Evolutionary conservation across 176 grass and related monocot species (phyloP).

Genomic region (Zoysia japonica): DNA sequence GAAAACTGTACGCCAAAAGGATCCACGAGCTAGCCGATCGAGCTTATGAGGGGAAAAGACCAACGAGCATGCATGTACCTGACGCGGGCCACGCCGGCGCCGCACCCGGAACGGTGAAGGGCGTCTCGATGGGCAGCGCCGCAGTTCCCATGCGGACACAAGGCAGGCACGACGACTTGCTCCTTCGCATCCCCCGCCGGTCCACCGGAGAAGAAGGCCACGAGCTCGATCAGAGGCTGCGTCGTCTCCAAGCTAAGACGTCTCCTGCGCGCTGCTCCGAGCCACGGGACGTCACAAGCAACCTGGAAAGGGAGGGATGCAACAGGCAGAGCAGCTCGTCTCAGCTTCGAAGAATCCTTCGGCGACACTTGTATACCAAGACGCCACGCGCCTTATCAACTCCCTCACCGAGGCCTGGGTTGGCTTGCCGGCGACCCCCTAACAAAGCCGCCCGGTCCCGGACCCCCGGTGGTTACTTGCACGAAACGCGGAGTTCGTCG

Average conservation of each 20-base stretch:
- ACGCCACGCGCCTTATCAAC: background rate
- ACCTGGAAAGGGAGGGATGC: too few species aligned
- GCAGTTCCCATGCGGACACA: constrained; percentile 36
- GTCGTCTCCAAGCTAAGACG: background rate
- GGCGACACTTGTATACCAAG: constrained; percentile 9
- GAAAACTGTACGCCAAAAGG: background rate
- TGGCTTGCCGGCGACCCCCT: constrained; percentile 24
- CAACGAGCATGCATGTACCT: constrained; percentile 31
- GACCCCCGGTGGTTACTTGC: constrained; percentile 44
- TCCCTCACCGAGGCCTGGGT: background rate
- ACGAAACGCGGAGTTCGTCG: constrained; percentile 40
- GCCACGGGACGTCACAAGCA: background rate
- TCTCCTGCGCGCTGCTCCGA: background rate
- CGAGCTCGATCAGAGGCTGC: background rate
- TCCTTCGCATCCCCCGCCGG: constrained; percentile 34
- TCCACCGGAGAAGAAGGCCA: background rate
- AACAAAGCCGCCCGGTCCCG: too few species aligned
- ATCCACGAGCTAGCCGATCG: background rate
- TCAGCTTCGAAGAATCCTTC: background rate
- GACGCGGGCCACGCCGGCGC: constrained; percentile 53
- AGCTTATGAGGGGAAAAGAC: background rate
- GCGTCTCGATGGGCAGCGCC: constrained; percentile 52
- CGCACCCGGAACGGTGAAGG: constrained; percentile 49
- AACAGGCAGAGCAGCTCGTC: background rate
- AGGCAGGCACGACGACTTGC: constrained; percentile 20